A percentile compares a stretch with the other conserved stretches of the same genome.
Conservation (phyloP, 2,329 filamentous ascomycete species). For the Aureobasidium subglaciale region DNA sequence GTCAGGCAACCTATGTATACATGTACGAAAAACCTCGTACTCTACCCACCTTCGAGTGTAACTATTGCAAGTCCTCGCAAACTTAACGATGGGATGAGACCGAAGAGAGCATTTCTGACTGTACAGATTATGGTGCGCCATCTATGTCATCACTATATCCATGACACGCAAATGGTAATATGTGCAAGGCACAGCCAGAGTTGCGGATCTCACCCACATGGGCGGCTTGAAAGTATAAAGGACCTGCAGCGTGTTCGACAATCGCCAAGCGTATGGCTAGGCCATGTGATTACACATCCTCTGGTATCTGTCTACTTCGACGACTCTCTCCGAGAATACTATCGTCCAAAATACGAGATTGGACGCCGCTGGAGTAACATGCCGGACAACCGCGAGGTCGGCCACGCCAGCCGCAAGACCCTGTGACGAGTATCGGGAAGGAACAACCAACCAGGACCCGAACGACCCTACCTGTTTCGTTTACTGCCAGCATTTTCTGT, state of each 20-base stretch:
- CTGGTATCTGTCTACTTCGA: not conserved
- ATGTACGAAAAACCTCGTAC: not conserved
- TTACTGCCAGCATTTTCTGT: conserved; percentile 5
- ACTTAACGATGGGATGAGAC: no score
- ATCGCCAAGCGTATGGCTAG: not conserved
- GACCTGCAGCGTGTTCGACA: not conserved
- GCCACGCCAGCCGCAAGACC: not conserved
- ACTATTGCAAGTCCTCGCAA: no score
- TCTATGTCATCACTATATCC: not conserved
- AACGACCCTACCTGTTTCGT: not conserved
- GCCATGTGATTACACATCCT: not conserved
- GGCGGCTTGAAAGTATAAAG: not conserved
- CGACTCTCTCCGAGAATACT: not conserved
- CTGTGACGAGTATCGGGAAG: not conserved
- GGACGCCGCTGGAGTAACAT: not conserved
- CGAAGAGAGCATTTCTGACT: not conserved
- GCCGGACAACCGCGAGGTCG: not conserved
- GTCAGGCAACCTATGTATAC: not conserved
- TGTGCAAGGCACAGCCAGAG: not conserved
- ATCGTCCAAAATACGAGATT: not conserved
- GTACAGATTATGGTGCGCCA: not conserved
- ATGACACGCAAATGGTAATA: not conserved
- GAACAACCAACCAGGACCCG: not conserved
- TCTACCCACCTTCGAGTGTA: not conserved
- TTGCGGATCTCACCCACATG: not conserved